Evolutionary conservation across 2,329 filamentous ascomycete genomes (phyloP).

Genomic region (Fonsecaea pedrosoi): DNA sequence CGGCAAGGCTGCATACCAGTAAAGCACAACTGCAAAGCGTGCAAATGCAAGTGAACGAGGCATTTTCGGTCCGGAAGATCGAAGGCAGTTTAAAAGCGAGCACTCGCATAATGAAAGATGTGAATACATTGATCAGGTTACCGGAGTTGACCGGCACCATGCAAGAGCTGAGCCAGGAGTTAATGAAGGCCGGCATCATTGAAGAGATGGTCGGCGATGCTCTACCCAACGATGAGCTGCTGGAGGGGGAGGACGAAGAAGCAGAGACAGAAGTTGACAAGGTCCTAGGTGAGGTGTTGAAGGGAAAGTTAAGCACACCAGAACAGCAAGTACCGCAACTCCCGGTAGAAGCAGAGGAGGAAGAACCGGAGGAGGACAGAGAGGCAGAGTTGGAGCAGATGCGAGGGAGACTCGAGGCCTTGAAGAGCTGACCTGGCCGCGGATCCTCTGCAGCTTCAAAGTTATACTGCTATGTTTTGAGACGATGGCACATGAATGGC

Average conservation of each 20-base stretch:
- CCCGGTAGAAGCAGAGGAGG: constrained; percentile 63
- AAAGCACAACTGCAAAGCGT: constrained; percentile 93
- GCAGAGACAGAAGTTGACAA: constrained; percentile 89
- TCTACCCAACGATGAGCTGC: constrained; percentile 74
- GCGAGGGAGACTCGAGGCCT: constrained; percentile 85
- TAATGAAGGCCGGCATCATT: constrained; percentile 94
- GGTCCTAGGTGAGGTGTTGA: constrained; percentile 87
- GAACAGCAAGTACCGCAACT: constrained; percentile 38
- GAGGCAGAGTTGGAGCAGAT: constrained; percentile 94
- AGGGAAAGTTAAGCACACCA: constrained; percentile 62
- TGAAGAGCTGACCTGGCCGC: constrained; percentile 72
- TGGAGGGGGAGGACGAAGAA: constrained; percentile 75
- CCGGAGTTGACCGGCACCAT: constrained; percentile 90
- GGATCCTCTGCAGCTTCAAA: neutral
- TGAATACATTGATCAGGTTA: constrained; percentile 82
- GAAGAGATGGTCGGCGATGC: constrained; percentile 95
- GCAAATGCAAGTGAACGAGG: constrained; percentile 97
- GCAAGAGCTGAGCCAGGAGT: constrained; percentile 82
- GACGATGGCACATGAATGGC: constrained; percentile 21
- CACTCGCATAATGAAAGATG: constrained; percentile 95
- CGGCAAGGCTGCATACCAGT: constrained; percentile 76
- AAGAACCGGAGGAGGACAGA: constrained; percentile 73
- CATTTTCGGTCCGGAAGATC: constrained; percentile 93
- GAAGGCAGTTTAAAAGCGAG: constrained; percentile 86
- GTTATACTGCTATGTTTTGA: neutral